phyloP scores from a whole-genome alignment of 768 basidiomycete genomes.

The Collybia sp. region DNA sequence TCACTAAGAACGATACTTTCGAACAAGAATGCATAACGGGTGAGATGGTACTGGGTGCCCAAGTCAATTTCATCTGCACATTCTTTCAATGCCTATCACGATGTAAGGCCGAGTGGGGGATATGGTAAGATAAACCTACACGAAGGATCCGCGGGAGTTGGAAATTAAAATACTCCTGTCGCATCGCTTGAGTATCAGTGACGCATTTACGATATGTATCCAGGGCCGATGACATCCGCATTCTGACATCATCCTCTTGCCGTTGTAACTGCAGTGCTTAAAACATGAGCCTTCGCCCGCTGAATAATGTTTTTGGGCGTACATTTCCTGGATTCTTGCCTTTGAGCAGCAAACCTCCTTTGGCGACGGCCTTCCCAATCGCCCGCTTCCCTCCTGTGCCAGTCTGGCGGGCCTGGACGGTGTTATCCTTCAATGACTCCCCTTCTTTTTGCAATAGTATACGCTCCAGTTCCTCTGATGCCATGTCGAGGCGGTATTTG shows the following conservation, averaged over 20 bases:
- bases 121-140: conserved; percentile 41
- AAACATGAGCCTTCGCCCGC: background rate
- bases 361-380: conserved; percentile 88
- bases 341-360: conserved; percentile 85
- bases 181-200: conserved; percentile 80
- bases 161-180: conserved; percentile 98
- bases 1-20: conserved; percentile 90
- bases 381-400: conserved; percentile 71
- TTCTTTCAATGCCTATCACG: conserved; percentile 77
- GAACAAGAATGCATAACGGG: conserved; percentile 90
- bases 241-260: conserved; percentile 92
- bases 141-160: conserved; percentile 91
- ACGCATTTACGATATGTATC: conserved; percentile 91
- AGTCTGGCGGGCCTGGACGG: conserved; percentile 56
- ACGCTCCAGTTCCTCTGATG: conserved; percentile 92
- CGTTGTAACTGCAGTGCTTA: conserved; percentile 59
- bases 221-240: conserved; percentile 78
- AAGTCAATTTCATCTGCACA: conserved; percentile 95
- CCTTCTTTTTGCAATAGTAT: conserved; percentile 93
- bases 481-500: conserved; percentile 79
- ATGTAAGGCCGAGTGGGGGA: background rate
- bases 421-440: conserved; percentile 82
- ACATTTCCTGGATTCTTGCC: conserved; percentile 92
- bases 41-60: conserved; percentile 96
- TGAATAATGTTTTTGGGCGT: conserved; percentile 9